These are phyloP conservation scores for Ulmus americana DNA, from an alignment of 331 rosid genomes.

Conservation along the genomic window DNA sequence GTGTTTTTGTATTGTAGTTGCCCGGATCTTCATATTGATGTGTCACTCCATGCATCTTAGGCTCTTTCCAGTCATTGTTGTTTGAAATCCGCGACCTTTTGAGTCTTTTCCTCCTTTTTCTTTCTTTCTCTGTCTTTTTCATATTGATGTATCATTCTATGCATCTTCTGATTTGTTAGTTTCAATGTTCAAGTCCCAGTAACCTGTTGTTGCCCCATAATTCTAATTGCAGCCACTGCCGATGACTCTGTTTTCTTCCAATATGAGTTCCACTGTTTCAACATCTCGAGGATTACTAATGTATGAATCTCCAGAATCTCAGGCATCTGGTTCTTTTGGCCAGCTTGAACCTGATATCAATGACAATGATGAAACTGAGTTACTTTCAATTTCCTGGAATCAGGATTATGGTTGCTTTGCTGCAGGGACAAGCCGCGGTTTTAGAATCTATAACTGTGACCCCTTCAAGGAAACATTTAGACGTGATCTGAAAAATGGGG, in stretches of 20 bases:
- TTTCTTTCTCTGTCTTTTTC: neutral
- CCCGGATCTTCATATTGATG: neutral
- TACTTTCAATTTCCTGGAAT: conserved; percentile 75
- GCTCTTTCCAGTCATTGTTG: neutral
- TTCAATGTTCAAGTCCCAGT: neutral
- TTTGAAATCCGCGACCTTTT: neutral
- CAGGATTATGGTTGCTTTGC: conserved; percentile 84
- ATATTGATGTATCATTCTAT: neutral
- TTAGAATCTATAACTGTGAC: conserved; percentile 72
- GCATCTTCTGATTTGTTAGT: neutral
- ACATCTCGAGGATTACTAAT: conserved; percentile 45
- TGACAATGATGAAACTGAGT: conserved; percentile 38
- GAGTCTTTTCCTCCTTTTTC: neutral
- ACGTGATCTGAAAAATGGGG: conserved; percentile 73
- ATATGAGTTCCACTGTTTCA: conserved; percentile 48
- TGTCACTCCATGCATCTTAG: neutral
- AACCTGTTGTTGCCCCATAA: neutral
- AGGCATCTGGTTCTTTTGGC: conserved; percentile 45
- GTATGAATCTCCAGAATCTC: conserved; percentile 39
- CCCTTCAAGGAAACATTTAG: conserved; percentile 83
- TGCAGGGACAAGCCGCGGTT: conserved; percentile 81
- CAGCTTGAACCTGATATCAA: conserved; percentile 36
- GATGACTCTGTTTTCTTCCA: conserved; percentile 26
- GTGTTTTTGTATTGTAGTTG: neutral
- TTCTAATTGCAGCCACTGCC: conserved; percentile 31